Evolutionary conservation across 345 rosid genomes (phyloP).

Genomic region (Camelina neglecta): DNA sequence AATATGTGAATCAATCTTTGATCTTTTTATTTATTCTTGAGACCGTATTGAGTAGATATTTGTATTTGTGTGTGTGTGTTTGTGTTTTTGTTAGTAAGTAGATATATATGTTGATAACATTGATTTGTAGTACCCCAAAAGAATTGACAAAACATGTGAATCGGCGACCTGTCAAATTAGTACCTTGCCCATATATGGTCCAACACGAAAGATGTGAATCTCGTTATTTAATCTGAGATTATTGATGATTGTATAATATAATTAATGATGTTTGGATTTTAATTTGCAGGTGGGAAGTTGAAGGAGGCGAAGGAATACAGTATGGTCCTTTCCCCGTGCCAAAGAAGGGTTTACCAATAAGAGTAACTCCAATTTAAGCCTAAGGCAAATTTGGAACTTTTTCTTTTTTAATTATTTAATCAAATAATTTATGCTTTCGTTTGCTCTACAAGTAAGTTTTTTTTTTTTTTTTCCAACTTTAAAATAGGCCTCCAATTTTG

Average conservation of each 20-base stretch:
- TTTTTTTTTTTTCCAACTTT: neutral
- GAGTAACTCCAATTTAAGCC: slow-evolving; percentile 49
- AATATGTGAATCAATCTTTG: neutral
- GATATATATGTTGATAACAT: slow-evolving; percentile 18
- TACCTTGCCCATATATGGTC: neutral
- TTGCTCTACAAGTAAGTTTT: slow-evolving; percentile 2
- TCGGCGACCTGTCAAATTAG: slow-evolving; percentile 34
- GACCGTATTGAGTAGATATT: slow-evolving; percentile 31
- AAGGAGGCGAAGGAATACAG: slow-evolving; percentile 76
- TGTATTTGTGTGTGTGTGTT: neutral
- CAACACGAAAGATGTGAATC: slow-evolving; percentile 31
- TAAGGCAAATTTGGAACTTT: slow-evolving; percentile 23
- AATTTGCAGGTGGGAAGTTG: slow-evolving; percentile 75
- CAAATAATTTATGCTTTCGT: slow-evolving; percentile 9
- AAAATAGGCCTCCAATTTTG: slow-evolving; percentile 39
- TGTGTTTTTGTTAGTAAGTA: no score
- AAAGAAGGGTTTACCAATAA: slow-evolving; percentile 77
- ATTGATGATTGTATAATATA: neutral
- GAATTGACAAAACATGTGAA: slow-evolving; percentile 28
- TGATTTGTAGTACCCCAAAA: slow-evolving; percentile 3
- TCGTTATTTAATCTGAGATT: neutral
- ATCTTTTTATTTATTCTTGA: slow-evolving; percentile 21
- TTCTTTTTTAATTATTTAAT: neutral
- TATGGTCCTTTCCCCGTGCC: slow-evolving; percentile 97
- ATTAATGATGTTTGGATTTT: slow-evolving; percentile 2